phyloP scores from a whole-genome alignment of 2,329 filamentous ascomycete species.

The Botrytis hyacinthi region DNA sequence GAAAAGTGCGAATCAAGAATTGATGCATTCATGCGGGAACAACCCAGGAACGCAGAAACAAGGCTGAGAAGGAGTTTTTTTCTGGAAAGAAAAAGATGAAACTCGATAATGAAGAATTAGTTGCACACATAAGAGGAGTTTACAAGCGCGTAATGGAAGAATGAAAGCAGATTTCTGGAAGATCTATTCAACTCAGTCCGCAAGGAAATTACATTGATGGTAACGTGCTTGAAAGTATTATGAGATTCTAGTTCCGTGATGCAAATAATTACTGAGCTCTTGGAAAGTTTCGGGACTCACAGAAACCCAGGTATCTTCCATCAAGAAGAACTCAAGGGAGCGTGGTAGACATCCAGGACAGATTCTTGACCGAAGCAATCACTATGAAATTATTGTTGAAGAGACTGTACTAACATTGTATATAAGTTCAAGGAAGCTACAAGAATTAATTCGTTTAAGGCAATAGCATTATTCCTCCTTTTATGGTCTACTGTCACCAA shows the following conservation, averaged over 20 bases:
- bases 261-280: neutral
- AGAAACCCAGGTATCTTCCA: neutral
- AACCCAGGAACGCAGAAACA: accelerated
- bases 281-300: neutral
- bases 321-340: no score
- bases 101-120: neutral
- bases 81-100: neutral
- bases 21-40: no score
- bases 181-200: neutral
- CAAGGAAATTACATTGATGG: neutral
- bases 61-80: neutral
- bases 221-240: neutral
- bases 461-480: no score
- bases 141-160: neutral
- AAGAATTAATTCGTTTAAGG: neutral
- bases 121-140: neutral
- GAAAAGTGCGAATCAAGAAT: neutral
- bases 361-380: neutral
- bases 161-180: neutral
- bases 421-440: neutral
- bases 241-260: neutral
- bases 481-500: neutral
- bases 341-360: neutral
- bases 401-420: neutral
- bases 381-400: neutral